Conservation (phyloP, 345 rosid species). For the Mangifera indica region DNA sequence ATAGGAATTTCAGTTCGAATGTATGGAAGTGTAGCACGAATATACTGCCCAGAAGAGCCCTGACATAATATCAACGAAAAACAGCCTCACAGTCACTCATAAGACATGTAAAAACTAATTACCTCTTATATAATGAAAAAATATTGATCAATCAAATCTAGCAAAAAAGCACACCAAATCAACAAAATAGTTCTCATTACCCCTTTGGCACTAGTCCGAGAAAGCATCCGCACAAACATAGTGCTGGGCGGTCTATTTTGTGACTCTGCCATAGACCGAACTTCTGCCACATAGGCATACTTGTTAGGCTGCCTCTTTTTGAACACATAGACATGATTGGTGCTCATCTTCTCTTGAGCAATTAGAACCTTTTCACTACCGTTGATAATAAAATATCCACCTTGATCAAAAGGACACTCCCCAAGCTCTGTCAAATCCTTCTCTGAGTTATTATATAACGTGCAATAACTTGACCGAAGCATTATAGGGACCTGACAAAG, state of each 20-base stretch:
- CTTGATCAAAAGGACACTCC: slow-evolving; percentile 98
- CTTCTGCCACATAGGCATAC: slow-evolving; percentile 85
- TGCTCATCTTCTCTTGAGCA: slow-evolving; percentile 99
- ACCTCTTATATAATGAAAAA: background rate
- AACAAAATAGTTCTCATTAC: slow-evolving; percentile 38
- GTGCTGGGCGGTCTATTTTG: slow-evolving; percentile 97
- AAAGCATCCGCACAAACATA: slow-evolving; percentile 98
- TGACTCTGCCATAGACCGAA: slow-evolving; percentile 95
- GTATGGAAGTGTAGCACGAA: slow-evolving; percentile 94
- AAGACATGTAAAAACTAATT: background rate
- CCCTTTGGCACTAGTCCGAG: slow-evolving; percentile 97
- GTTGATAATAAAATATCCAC: slow-evolving; percentile 94
- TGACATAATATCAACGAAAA: slow-evolving; percentile 26
- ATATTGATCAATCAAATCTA: background rate
- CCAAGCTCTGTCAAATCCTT: slow-evolving; percentile 98
- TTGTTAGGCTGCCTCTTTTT: slow-evolving; percentile 98
- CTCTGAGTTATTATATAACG: slow-evolving; percentile 84
- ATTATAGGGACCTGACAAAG: slow-evolving; percentile 79
- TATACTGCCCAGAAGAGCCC: slow-evolving; percentile 97
- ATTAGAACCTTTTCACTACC: slow-evolving; percentile 98
- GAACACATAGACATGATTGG: slow-evolving; percentile 95
- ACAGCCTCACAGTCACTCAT: background rate
- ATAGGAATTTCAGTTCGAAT: slow-evolving; percentile 97
- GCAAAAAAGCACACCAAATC: background rate
- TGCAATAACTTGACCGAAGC: slow-evolving; percentile 96